Base-by-base conservation (phyloP, 2,329 filamentous ascomycete genomes). In the Cladosporium phlei region DNA sequence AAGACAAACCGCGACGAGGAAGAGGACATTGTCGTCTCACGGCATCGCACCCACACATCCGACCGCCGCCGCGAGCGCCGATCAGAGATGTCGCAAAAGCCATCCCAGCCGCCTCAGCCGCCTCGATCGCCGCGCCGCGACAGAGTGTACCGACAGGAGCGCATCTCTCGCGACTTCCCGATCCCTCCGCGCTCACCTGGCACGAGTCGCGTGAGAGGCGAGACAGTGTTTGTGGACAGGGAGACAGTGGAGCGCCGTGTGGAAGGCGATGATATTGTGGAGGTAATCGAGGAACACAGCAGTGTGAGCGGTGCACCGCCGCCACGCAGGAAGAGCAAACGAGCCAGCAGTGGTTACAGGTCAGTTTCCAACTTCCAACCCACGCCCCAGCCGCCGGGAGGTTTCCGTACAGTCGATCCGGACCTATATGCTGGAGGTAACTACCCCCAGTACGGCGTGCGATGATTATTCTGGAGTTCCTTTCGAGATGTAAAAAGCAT, bases 231-330 rank as follows among this genome's bases (percentile, higher is more conserved):
- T 19, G 69, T 75, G 6, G 71, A 74, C 38, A 68, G 73, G 34
- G 50, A 54, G 37, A 52, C 61, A 37, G 49, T 49, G 6, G 64
- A 63, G 54, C 56, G 61, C 49, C 64, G 68, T 49, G 72, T 74
- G 12, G 69, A 68, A 33, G 66, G 70, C 30, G 75, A 77, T 38
- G 74, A 79, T 60, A 66, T 78, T n/a, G 71, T 80, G 2, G 75
- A 80, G 61, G 77, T 80, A 7, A 71, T 77, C 49, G 78, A 81
- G 61, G 77, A 80, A 61, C 69, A 74, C 46, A 73, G 71, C 4
- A 64, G 66, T 14, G 66, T 72, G 30, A 60, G 62, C 5, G 55
- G 53, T 54, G 49, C 59, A 53, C 48, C 59, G 54, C 66, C 63
- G 37, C 63, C 66, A 38, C 59, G 58, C 51, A 58, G 65, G 51